Evolutionary conservation across 2,329 filamentous ascomycete species (phyloP), one percentile per base, ranked within the genome.

Genomic region (Neurospora crassa): DNA sequence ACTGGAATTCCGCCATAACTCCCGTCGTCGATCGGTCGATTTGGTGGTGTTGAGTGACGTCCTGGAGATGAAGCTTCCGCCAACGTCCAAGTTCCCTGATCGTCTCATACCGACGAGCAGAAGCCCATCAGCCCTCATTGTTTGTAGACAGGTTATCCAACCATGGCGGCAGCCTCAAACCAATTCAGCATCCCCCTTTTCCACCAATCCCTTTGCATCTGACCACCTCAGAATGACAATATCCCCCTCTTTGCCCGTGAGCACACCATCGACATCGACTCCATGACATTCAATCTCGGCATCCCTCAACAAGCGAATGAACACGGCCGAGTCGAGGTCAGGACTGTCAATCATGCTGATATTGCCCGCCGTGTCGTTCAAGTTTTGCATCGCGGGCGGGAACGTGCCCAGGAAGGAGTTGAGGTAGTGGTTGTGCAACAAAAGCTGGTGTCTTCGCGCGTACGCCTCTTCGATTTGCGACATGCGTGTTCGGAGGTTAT

Each of bases 311-410:
- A 92, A 85, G 73, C 95, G 85, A 53, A 94, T 89, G 80, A 99
- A 97, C 2, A 98, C 94, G 8, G 93, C 93, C 1, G 88, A 86
- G 73, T 96, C 92, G 68, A 89, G 82, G 79, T 98, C 96, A 0
- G 96, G 96, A 2, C 88, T 85, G 78, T 97, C 94, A 40, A 98
- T 89, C 96, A 99, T 99, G 82, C 88, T 94, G 71, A 95, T 90
- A 11, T 94, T 94, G 40, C 94, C 95, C 0, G 92, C 90, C 16
- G 92, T 92, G 82, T 99, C 96, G 81, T 98, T 96, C 70, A 99
- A 83, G 75, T 94, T 90, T 80, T 95, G 91, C 76, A 99, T 81
- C 67, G 88, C 85, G 16, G 88, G 82, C 0, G 96, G 96, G 76
- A 99, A 97, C 14, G 91, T 89, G 0, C 86, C 87, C 18, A 99